phyloP scores from a whole-genome alignment of 257 asterid species.

The Gentiana dahurica region DNA sequence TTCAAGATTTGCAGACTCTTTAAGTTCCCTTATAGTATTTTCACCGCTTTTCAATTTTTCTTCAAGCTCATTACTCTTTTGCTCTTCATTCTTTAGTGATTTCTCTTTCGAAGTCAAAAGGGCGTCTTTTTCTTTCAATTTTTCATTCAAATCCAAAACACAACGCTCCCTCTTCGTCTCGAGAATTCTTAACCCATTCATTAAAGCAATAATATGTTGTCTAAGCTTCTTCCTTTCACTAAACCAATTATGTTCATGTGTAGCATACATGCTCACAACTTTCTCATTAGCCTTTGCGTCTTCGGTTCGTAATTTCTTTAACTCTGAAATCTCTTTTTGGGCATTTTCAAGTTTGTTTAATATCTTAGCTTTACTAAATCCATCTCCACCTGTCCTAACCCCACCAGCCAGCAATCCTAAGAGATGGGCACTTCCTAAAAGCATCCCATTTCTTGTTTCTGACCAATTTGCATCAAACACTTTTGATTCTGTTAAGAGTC shows the following conservation, averaged over 20 bases:
- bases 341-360: constrained; percentile 44
- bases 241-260: constrained; percentile 78
- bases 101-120: constrained; percentile 45
- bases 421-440: constrained; percentile 66
- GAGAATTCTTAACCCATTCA: constrained; percentile 44
- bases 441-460: constrained; percentile 41
- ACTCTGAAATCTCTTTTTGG: constrained; percentile 31
- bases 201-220: constrained; percentile 54
- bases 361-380: constrained; percentile 22
- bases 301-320: constrained; percentile 64
- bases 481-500: constrained; percentile 42
- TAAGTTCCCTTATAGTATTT: constrained; percentile 32
- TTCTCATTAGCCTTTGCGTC: constrained; percentile 88
- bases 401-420: constrained; percentile 69
- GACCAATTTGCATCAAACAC: constrained; percentile 42
- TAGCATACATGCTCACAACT: constrained; percentile 67
- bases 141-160: constrained; percentile 42
- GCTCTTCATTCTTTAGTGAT: constrained; percentile 33
- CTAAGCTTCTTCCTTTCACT: constrained; percentile 63
- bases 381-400: constrained; percentile 28
- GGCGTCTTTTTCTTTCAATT: constrained; percentile 36
- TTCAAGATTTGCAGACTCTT: constrained; percentile 32
- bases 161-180: constrained; percentile 29
- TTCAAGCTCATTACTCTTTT: constrained; percentile 35
- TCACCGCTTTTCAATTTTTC: constrained; percentile 42